Conservation (phyloP, 2,329 filamentous ascomycete species). For the Tolypocladium amazonense region DNA sequence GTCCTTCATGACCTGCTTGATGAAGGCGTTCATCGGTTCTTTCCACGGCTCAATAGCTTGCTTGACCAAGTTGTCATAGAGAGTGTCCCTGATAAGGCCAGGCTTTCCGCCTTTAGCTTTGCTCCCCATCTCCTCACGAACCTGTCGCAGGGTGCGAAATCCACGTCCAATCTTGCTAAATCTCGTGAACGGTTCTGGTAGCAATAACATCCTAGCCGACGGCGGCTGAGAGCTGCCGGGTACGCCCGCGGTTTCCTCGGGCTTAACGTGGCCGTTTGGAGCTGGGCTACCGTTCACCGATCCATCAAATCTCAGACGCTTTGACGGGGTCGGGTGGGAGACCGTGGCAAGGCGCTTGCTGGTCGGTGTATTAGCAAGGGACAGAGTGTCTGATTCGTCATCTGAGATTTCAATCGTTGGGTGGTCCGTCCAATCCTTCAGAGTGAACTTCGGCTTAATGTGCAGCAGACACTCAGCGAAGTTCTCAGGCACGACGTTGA, state of each 20-base stretch:
- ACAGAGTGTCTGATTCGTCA: slow-evolving; percentile 26
- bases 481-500: slow-evolving; percentile 34
- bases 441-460: slow-evolving; percentile 34
- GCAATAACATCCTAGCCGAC: slow-evolving; percentile 3
- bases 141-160: slow-evolving; percentile 35
- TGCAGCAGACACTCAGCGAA: slow-evolving; percentile 38
- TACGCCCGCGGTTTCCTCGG: slow-evolving; percentile 17
- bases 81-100: slow-evolving; percentile 46
- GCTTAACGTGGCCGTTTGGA: slow-evolving; percentile 22
- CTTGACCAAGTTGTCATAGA: slow-evolving; percentile 47
- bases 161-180: slow-evolving; percentile 27
- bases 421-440: slow-evolving; percentile 26
- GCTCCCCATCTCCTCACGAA: slow-evolving; percentile 42
- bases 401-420: slow-evolving; percentile 27
- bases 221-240: slow-evolving; percentile 4
- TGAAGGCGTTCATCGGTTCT: slow-evolving; percentile 36
- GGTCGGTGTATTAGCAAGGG: slow-evolving; percentile 12
- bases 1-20: slow-evolving; percentile 35
- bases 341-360: slow-evolving; percentile 18
- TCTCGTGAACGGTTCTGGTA: slow-evolving; percentile 26
- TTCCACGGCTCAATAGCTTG: slow-evolving; percentile 50
- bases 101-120: slow-evolving; percentile 48
- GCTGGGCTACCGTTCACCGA: not conserved
- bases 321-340: slow-evolving; percentile 20
- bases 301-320: slow-evolving; percentile 16